A percentile compares a stretch with the other conserved stretches of the same genome.
phyloP scores from a whole-genome alignment of 129 eudicot species.

The Silybum marianum region DNA sequence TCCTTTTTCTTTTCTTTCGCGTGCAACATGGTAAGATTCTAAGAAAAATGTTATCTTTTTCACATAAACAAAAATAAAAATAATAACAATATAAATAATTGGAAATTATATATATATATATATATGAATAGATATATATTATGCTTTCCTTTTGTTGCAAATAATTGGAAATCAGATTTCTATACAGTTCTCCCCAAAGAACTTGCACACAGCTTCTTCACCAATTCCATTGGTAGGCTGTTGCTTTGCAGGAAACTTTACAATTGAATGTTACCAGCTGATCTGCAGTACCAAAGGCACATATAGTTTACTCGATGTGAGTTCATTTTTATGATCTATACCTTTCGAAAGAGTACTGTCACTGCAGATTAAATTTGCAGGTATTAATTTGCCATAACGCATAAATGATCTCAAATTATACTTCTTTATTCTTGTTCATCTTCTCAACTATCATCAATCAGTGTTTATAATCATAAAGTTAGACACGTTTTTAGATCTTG shows the following conservation, averaged over 20 bases:
- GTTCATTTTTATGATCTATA: constrained; percentile 29
- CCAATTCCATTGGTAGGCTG: constrained; percentile 21
- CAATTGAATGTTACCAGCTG: constrained; percentile 30
- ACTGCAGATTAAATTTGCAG: constrained; percentile 19
- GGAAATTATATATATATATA: constrained; percentile 15
- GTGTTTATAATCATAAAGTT: background rate
- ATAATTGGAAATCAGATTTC: constrained; percentile 14
- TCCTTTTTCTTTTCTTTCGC: constrained; percentile 65
- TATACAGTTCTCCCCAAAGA: constrained; percentile 28
- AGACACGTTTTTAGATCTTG: constrained; percentile 27
- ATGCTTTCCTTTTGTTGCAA: constrained; percentile 26
- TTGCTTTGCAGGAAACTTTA: constrained; percentile 29
- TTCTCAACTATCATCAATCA: constrained; percentile 24
- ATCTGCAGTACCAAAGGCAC: constrained; percentile 37
- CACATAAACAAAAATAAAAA: constrained; percentile 22
- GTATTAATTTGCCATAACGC: constrained; percentile 19
- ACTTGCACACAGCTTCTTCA: constrained; percentile 31
- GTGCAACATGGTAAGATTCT: constrained; percentile 67
- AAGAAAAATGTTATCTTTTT: constrained; percentile 33
- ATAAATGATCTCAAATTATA: constrained; percentile 12
- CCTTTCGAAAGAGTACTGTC: constrained; percentile 24
- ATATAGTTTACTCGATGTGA: constrained; percentile 38
- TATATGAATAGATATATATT: constrained; percentile 10
- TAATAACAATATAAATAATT: background rate
- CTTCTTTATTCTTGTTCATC: constrained; percentile 19